Percentiles rank a stretch among this genome's conserved stretches.
phyloP scores from a whole-genome alignment of 306 rosid genomes.

The Fragaria iinumae region DNA sequence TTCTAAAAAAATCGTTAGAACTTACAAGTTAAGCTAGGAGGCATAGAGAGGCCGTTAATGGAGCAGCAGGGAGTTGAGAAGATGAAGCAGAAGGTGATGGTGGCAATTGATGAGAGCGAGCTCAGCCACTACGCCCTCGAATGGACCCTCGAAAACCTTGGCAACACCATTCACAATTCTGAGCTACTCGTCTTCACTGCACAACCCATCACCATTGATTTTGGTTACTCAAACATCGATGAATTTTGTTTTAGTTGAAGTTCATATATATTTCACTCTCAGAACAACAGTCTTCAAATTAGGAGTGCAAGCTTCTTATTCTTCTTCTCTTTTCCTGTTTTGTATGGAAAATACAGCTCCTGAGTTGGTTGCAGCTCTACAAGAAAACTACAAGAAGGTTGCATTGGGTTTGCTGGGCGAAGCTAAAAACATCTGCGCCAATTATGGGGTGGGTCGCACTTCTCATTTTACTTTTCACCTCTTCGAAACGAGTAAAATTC shows the following conservation, averaged over 20 bases:
- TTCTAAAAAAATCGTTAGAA: neutral
- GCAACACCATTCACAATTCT: constrained; percentile 20
- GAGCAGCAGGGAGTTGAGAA: neutral
- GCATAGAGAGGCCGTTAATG: neutral
- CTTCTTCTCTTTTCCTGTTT: neutral
- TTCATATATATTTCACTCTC: neutral
- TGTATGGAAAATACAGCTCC: constrained; percentile 26
- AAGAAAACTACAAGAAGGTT: constrained; percentile 24
- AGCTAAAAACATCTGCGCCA: constrained; percentile 33
- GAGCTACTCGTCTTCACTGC: constrained; percentile 34
- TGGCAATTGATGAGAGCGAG: constrained; percentile 33
- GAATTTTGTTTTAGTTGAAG: neutral
- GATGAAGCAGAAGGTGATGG: constrained; percentile 33
- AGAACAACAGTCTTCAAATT: neutral
- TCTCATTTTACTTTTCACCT: neutral
- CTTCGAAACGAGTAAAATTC: neutral
- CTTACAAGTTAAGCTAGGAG: neutral
- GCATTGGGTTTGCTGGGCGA: constrained; percentile 30
- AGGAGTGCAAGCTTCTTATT: neutral
- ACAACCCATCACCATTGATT: constrained; percentile 14
- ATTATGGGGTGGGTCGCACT: constrained; percentile 34
- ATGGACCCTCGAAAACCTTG: constrained; percentile 29
- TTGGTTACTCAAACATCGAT: constrained; percentile 12
- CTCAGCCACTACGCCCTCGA: constrained; percentile 31
- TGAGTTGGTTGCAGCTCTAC: constrained; percentile 22